These are phyloP conservation scores for Citrus trifoliata DNA, from an alignment of 345 rosid genomes.

Conservation along the genomic window DNA sequence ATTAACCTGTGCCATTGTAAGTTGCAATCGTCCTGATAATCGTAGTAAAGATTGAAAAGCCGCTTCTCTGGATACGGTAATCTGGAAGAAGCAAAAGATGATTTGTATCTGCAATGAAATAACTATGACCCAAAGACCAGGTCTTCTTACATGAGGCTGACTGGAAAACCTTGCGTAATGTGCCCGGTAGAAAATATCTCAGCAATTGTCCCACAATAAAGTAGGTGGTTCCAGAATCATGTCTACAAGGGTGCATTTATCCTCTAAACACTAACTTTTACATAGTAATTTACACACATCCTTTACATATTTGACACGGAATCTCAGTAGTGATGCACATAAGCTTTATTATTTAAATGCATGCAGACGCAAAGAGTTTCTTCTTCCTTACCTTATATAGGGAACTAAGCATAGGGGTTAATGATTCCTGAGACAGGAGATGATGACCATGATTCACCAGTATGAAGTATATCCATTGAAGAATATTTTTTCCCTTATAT, in stretches of 20 bases:
- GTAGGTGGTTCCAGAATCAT: not conserved
- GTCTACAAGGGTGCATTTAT: not conserved
- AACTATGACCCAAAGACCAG: not conserved
- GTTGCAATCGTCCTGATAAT: slow-evolving; percentile 80
- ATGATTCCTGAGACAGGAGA: slow-evolving; percentile 49
- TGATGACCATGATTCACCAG: slow-evolving; percentile 63
- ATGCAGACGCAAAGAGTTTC: not conserved
- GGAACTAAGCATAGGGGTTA: slow-evolving; percentile 44
- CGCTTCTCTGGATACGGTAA: slow-evolving; percentile 49
- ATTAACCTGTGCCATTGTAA: slow-evolving; percentile 72
- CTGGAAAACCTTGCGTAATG: not conserved
- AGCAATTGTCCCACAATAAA: not conserved
- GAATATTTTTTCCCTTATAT: slow-evolving; percentile 45
- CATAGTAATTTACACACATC: not conserved
- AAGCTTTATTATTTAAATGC: not conserved
- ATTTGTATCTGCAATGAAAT: slow-evolving; percentile 2
- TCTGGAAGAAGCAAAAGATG: slow-evolving; percentile 36
- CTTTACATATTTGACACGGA: not conserved
- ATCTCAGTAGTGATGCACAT: not conserved
- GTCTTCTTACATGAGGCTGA: not conserved
- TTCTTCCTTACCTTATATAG: slow-evolving; percentile 52
- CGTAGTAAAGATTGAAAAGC: slow-evolving; percentile 68
- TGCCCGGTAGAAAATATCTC: not conserved
- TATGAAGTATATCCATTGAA: slow-evolving; percentile 81
- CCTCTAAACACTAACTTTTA: not conserved